Evolutionary conservation across 176 grass and related monocot species (phyloP), one percentile per base, ranked within the genome.

Genomic region (Ampelocalamus luodianensis): DNA sequence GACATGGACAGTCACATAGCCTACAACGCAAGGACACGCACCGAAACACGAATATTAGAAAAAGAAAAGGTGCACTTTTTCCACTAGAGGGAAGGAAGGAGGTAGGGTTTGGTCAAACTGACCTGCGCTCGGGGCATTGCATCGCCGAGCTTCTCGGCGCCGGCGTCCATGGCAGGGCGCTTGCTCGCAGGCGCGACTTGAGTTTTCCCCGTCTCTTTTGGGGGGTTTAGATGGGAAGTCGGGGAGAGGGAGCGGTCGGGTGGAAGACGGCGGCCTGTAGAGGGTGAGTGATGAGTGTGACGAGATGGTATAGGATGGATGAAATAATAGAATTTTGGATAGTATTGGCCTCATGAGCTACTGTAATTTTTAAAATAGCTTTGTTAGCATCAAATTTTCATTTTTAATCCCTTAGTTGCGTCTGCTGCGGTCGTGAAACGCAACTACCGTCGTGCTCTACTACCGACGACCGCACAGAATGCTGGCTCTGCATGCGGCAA

Each of bases 261-360:
- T 38, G 50, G 79, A 87, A 82, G 72, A 36, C 64, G 86, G 79
- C 79, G 64, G 86, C 50, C 72, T 69, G 22, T 88, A 29, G 49
- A 14, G 3, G 14, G 79, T 61, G 74, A 34, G 36, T 13, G 55
- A n/a, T n/a, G n/a, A n/a, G n/a, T n/a, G n/a, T n/a, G n/a, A n/a
- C n/a, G n/a, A n/a, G n/a, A n/a, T n/a, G n/a, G n/a, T n/a, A n/a
- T n/a, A n/a, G n/a, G n/a, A n/a, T n/a, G n/a, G n/a, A n/a, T n/a
- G n/a, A n/a, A n/a, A n/a, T n/a, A n/a, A n/a, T n/a, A n/a, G n/a
- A n/a, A n/a, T n/a, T n/a, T n/a, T n/a, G n/a, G n/a, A n/a, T n/a
- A n/a, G n/a, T n/a, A n/a, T n/a, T n/a, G n/a, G n/a, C n/a, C n/a
- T n/a, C n/a, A n/a, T n/a, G n/a, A n/a, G n/a, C n/a, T n/a, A n/a